Percentiles rank a stretch among this genome's conserved stretches.
phyloP scores from a whole-genome alignment of 768 basidiomycete species.

The Obba rivulosa region DNA sequence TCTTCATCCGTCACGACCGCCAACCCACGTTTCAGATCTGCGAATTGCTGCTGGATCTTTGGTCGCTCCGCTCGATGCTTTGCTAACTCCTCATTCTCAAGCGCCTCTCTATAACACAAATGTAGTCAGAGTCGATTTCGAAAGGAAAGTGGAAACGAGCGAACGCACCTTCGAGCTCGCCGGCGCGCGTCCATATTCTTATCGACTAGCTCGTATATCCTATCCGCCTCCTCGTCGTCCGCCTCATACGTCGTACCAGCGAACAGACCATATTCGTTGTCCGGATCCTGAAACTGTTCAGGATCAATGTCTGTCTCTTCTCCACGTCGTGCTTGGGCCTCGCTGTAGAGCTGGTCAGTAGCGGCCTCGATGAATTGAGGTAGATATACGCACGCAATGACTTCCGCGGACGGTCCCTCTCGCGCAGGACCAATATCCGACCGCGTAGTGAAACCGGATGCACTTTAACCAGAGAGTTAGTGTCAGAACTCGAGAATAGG shows the following conservation, averaged over 20 bases:
- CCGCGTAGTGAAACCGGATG: slow-evolving; percentile 95
- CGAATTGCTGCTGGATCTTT: slow-evolving; percentile 94
- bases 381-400: slow-evolving; percentile 61
- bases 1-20: slow-evolving; percentile 83
- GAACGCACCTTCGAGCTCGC: slow-evolving; percentile 64
- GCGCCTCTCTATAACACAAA: slow-evolving; percentile 52
- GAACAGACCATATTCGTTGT: slow-evolving; percentile 95
- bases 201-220: slow-evolving; percentile 91
- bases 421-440: slow-evolving; percentile 98
- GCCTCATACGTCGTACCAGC: slow-evolving; percentile 94
- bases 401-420: slow-evolving; percentile 90
- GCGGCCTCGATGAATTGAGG: neutral
- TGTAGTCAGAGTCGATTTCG: slow-evolving; percentile 23
- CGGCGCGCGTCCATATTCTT: slow-evolving; percentile 85
- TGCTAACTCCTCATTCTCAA: slow-evolving; percentile 66
- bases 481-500: slow-evolving; percentile 6
- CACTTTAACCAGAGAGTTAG: slow-evolving; percentile 39
- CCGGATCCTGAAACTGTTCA: slow-evolving; percentile 93
- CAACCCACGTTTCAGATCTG: slow-evolving; percentile 89
- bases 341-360: slow-evolving; percentile 40
- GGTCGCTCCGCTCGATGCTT: slow-evolving; percentile 84
- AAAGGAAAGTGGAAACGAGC: slow-evolving; percentile 23
- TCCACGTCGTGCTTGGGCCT: slow-evolving; percentile 80
- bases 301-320: slow-evolving; percentile 87
- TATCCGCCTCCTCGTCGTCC: slow-evolving; percentile 96